phyloP scores from a whole-genome alignment of 176 grass and related monocot species.

The Cocos nucifera region DNA sequence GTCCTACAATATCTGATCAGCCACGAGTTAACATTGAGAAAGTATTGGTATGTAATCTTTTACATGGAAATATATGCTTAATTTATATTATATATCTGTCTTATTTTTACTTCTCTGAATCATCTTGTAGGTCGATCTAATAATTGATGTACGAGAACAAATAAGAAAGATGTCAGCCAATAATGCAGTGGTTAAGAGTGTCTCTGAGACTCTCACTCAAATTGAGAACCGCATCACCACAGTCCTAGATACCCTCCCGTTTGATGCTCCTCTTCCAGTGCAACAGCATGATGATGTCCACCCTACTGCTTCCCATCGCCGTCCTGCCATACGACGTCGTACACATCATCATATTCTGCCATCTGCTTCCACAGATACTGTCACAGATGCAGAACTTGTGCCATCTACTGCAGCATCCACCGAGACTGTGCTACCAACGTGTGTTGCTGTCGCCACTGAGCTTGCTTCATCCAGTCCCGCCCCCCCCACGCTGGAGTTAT shows the following conservation, averaged over 20 bases:
- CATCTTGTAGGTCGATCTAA: slow-evolving; percentile 31
- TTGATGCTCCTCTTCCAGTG: not conserved
- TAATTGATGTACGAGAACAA: slow-evolving; percentile 24
- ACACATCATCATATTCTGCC: not conserved
- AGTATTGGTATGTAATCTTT: slow-evolving; percentile 24
- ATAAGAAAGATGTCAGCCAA: slow-evolving; percentile 30
- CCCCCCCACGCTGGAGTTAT: too few relatives aligned
- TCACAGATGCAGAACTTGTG: not conserved
- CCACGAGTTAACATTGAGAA: slow-evolving; percentile 18
- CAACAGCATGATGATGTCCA: not conserved
- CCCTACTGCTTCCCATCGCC: not conserved
- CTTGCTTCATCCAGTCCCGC: too few relatives aligned
- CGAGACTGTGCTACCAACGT: too few relatives aligned
- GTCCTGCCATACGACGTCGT: not conserved
- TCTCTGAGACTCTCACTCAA: slow-evolving; percentile 25
- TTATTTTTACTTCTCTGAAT: slow-evolving; percentile 9
- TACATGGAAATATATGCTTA: slow-evolving; percentile 6
- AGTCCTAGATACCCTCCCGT: slow-evolving; percentile 13
- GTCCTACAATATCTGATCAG: slow-evolving; percentile 27
- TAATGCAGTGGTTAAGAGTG: slow-evolving; percentile 15
- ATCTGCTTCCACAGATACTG: not conserved
- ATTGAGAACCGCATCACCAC: slow-evolving; percentile 36
- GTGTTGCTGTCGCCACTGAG: too few relatives aligned
- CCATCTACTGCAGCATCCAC: too few relatives aligned
- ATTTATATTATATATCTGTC: not conserved